Percentiles rank a stretch among this genome's conserved stretches.
Conservation (phyloP, 768 basidiomycete genomes). For the Hygrophorus pudorinus region DNA sequence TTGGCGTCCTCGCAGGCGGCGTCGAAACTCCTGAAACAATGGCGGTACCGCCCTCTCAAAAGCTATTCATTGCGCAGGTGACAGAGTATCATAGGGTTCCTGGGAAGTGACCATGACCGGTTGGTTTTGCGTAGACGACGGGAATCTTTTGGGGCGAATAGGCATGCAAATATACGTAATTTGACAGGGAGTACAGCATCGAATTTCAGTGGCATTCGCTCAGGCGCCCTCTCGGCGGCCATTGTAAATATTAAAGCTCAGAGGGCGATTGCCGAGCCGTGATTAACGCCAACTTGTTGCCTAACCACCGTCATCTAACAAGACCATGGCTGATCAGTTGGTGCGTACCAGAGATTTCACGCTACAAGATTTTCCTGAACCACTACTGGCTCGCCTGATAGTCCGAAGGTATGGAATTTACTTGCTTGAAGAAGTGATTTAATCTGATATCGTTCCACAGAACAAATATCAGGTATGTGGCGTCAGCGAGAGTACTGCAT, state of each 20-base stretch:
- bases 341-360: conserved; percentile 23
- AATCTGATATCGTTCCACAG: conserved; percentile 29
- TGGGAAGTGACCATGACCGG: too few relatives aligned
- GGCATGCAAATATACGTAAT: too few relatives aligned
- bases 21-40: conserved; percentile 41
- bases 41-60: conserved; percentile 35
- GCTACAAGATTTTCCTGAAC: conserved; percentile 8
- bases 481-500: not conserved
- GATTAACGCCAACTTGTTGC: too few relatives aligned
- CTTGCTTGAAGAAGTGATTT: conserved; percentile 3
- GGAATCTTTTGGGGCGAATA: too few relatives aligned
- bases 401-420: conserved; percentile 44
- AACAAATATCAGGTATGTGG: conserved; percentile 80
- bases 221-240: too few relatives aligned
- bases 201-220: too few relatives aligned
- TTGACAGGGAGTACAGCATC: too few relatives aligned
- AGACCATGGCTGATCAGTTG: conserved; percentile 56
- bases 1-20: conserved; percentile 57
- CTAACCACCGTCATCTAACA: too few relatives aligned
- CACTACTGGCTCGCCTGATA: conserved; percentile 15
- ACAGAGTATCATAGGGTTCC: too few relatives aligned
- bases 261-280: too few relatives aligned
- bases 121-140: too few relatives aligned
- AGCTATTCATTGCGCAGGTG: conserved; percentile 24
- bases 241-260: too few relatives aligned